These are phyloP conservation scores for Aureobasidium melanogenum DNA, from an alignment of 2,329 filamentous ascomycete genomes.

Conservation along the genomic window DNA sequence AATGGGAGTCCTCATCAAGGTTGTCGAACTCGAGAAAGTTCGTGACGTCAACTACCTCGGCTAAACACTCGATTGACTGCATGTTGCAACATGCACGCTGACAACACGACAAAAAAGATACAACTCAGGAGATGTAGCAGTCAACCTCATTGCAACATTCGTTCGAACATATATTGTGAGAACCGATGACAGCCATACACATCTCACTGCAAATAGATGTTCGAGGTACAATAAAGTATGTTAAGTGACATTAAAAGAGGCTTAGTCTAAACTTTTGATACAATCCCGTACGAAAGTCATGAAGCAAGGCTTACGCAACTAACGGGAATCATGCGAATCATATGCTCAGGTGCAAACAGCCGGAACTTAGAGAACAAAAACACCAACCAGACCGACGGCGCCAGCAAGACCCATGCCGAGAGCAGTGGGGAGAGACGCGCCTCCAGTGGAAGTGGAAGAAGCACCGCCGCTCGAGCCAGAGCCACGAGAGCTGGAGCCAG, in stretches of 20 bases:
- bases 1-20: neutral
- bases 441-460: slow-evolving; percentile 14
- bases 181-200: too few species aligned
- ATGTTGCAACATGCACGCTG: neutral
- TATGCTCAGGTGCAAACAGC: neutral
- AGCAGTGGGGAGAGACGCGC: slow-evolving; percentile 28
- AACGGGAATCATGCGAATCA: neutral
- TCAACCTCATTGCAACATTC: too few species aligned
- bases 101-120: neutral
- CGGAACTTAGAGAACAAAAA: slow-evolving; percentile 32
- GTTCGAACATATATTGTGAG: too few species aligned
- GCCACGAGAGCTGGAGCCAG: neutral
- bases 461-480: slow-evolving; percentile 10
- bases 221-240: neutral
- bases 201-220: neutral
- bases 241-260: slow-evolving; percentile 3
- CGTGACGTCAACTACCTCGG: neutral
- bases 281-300: neutral
- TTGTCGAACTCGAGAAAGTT: neutral
- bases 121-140: neutral
- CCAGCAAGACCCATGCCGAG: slow-evolving; percentile 33
- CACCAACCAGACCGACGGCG: slow-evolving; percentile 32
- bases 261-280: slow-evolving; percentile 7
- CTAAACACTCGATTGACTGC: neutral
- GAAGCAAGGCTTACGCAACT: neutral